A percentile compares a stretch with the other conserved stretches of the same genome.
Evolutionary conservation across 1,284 basidiomycete species (phyloP).

Genomic region (Tilletiopsis washingtonensis): DNA sequence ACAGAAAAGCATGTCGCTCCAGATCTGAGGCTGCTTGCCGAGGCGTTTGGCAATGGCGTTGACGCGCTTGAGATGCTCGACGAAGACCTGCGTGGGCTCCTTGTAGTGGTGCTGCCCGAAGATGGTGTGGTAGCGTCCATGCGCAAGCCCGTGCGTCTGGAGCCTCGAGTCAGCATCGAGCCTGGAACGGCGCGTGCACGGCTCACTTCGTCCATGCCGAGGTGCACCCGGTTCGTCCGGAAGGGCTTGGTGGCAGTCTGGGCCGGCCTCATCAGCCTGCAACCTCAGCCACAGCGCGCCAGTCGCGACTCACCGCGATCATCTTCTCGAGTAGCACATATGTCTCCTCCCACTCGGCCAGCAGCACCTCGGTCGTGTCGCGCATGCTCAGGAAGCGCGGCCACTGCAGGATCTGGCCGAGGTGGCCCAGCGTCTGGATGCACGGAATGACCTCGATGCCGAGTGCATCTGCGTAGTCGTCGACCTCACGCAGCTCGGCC

Average conservation of each 20-base stretch:
- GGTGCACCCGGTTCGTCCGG: slow-evolving; percentile 41
- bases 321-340: slow-evolving; percentile 4
- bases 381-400: slow-evolving; percentile 43
- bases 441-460: slow-evolving; percentile 40
- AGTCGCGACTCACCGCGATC: no score
- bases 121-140: slow-evolving; percentile 46
- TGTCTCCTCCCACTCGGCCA: slow-evolving; percentile 44
- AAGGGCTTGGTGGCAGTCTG: slow-evolving; percentile 38
- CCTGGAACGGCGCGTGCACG: no score
- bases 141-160: slow-evolving; percentile 45
- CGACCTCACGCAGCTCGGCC: slow-evolving; percentile 43
- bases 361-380: slow-evolving; percentile 48
- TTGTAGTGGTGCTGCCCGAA: slow-evolving; percentile 42
- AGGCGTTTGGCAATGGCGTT: slow-evolving; percentile 37
- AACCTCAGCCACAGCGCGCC: no score
- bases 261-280: slow-evolving; percentile 28
- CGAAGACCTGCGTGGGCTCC: slow-evolving; percentile 37
- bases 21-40: slow-evolving; percentile 47
- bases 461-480: slow-evolving; percentile 40
- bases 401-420: slow-evolving; percentile 50
- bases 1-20: slow-evolving; percentile 48
- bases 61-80: slow-evolving; percentile 37
- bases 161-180: no score
- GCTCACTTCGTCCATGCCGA: slow-evolving; percentile 38
- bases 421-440: slow-evolving; percentile 49